These are phyloP conservation scores for Globisporangium radiosum DNA, from an alignment of 352 stramenopile species.

Conservation along the genomic window DNA sequence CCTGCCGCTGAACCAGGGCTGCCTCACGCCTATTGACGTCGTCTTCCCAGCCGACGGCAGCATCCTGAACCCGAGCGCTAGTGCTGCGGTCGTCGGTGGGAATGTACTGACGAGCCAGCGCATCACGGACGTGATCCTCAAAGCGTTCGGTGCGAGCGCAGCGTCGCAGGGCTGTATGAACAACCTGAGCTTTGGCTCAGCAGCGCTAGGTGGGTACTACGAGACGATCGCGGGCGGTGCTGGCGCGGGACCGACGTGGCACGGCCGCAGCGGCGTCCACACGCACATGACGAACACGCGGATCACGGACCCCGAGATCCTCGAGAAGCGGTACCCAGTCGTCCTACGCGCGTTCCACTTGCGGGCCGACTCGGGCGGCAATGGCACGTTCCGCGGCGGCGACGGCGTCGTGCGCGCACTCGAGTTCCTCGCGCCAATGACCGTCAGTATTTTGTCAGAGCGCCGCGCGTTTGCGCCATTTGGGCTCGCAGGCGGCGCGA, in stretches of 20 bases:
- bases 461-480: slow-evolving; percentile 94
- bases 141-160: slow-evolving; percentile 94
- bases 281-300: slow-evolving; percentile 99
- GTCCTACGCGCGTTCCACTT: slow-evolving; percentile 84
- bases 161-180: slow-evolving; percentile 99
- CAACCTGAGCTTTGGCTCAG: slow-evolving; percentile 98
- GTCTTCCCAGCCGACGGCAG: slow-evolving; percentile 90
- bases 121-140: slow-evolving; percentile 97
- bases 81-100: slow-evolving; percentile 95
- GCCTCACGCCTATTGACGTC: slow-evolving; percentile 95
- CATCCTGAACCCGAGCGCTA: slow-evolving; percentile 94
- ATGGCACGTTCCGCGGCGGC: slow-evolving; percentile 87
- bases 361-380: slow-evolving; percentile 85
- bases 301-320: slow-evolving; percentile 99
- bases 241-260: slow-evolving; percentile 94
- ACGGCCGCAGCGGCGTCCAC: slow-evolving; percentile 95
- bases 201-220: slow-evolving; percentile 95
- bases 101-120: slow-evolving; percentile 98
- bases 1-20: slow-evolving; percentile 97
- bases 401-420: slow-evolving; percentile 96
- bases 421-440: slow-evolving; percentile 92
- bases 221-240: slow-evolving; percentile 98
- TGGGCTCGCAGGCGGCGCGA: slow-evolving; percentile 89
- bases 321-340: slow-evolving; percentile 95
- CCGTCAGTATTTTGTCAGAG: slow-evolving; percentile 97